These are phyloP conservation scores for Hypoxylon sp. DNA, from an alignment of 2,329 filamentous ascomycete species.

Conservation along the genomic window DNA sequence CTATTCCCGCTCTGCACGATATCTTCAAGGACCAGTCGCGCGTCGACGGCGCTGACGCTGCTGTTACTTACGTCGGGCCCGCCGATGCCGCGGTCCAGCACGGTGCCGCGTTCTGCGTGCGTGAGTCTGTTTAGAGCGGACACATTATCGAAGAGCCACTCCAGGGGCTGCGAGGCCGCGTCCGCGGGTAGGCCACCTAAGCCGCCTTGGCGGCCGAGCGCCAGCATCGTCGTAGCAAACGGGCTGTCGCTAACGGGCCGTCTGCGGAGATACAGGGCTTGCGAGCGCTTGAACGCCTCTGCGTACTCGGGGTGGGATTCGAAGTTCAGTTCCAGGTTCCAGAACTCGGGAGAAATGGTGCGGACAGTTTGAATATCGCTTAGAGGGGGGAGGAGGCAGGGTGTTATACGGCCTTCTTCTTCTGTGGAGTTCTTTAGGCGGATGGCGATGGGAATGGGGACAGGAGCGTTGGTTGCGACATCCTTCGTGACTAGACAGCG, in stretches of 20 bases:
- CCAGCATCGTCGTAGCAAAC: constrained; percentile 81
- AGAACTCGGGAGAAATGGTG: constrained; percentile 76
- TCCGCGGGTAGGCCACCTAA: constrained; percentile 45
- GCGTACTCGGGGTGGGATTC: constrained; percentile 71
- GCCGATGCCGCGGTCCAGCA: constrained; percentile 67
- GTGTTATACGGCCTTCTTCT: constrained; percentile 63
- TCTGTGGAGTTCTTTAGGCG: constrained; percentile 61
- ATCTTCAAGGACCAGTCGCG: constrained; percentile 74
- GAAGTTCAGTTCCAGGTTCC: constrained; percentile 86
- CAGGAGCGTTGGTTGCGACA: constrained; percentile 83
- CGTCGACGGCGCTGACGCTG: constrained; percentile 70
- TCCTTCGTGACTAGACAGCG: constrained; percentile 91
- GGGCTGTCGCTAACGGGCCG: constrained; percentile 75
- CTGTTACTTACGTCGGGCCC: constrained; percentile 62
- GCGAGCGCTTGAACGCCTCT: constrained; percentile 74
- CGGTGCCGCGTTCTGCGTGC: constrained; percentile 74
- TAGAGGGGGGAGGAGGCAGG: constrained; percentile 74
- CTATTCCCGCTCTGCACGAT: constrained; percentile 46
- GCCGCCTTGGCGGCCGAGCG: constrained; percentile 67
- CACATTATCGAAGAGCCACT: constrained; percentile 79
- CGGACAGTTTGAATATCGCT: constrained; percentile 71
- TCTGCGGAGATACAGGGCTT: constrained; percentile 80
- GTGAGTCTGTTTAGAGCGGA: constrained; percentile 65
- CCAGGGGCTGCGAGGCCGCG: constrained; percentile 64
- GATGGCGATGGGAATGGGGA: constrained; percentile 79